Base-by-base conservation (phyloP, 139 green algal genomes). In the Marvania coccoides region DNA sequence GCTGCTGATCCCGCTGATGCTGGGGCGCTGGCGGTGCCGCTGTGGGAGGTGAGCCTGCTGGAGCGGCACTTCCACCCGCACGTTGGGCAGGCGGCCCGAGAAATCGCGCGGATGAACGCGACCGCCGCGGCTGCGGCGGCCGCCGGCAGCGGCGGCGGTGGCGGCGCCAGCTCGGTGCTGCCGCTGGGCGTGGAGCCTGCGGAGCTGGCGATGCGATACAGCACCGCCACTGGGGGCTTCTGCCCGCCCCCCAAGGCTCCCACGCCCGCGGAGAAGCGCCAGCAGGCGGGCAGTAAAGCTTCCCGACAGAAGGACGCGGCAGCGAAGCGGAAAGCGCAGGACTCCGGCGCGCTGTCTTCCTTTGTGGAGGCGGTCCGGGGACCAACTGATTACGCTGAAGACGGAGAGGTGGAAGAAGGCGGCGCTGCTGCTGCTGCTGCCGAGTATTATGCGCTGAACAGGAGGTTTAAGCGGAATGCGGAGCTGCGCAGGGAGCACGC, bases 31-130 rank as follows among this genome's bases (percentile, higher is more conserved):
- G 33, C 58, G 5, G 57, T 47, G 9, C 77, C 75, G 0, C 45
- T 85, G 19, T 86, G 79, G 79, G 77, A 86, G 63, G 55, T 86
- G 14, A 48, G 38, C 24, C 47, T 86, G 47, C 58, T 82, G 23
- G n/a, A 26, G 4, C 28, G 12, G 14, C 79, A 86, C 65, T 74
- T 71, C 66, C 65, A 82, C 45, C 77, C 77, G 2, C 26, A 61
- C 24, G 58, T 82, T 24, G 33, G 59, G 1, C 15, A 63, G 30
- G 62, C 51, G 26, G 62, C 65, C 15, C 23, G 12, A 3, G 37
- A 46, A 6, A 28, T 83, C 4, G 37, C 47, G 9, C n/a, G 3
- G 9, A 46, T 47, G 69, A 59, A 48, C 24, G 34, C 39, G 9
- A 35, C 24, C n/a, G 38, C 26, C 7, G 6, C 26, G 31, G 19